phyloP scores from a whole-genome alignment of 768 basidiomycete species.

The Panaeolus cyanescens region DNA sequence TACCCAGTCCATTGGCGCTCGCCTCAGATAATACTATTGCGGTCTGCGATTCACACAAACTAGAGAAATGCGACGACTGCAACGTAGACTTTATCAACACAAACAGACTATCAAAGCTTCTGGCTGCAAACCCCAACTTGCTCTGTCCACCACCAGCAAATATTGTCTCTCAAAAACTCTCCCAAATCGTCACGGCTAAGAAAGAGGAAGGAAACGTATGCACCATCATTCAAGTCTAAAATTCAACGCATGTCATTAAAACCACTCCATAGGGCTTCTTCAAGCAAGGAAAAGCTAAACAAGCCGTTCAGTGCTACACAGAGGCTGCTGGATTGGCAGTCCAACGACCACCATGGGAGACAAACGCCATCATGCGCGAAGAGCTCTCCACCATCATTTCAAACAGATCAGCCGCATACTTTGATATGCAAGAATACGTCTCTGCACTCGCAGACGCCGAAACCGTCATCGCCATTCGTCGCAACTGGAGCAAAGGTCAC shows the following conservation, averaged over 20 bases:
- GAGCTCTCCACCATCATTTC: conserved; percentile 89
- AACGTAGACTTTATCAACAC: conserved; percentile 71
- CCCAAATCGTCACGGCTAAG: conserved; percentile 70
- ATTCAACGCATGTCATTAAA: conserved; percentile 21
- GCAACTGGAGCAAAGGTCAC: conserved; percentile 94
- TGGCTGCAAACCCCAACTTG: conserved; percentile 68
- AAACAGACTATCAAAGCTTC: conserved; percentile 75
- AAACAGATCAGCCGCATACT: conserved; percentile 89
- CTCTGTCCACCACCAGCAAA: conserved; percentile 83
- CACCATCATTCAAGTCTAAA: conserved; percentile 16
- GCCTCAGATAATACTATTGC: conserved; percentile 54
- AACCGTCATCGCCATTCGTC: conserved; percentile 79
- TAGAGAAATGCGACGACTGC: conserved; percentile 76
- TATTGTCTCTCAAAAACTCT: conserved; percentile 73
- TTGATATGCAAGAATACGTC: conserved; percentile 73
- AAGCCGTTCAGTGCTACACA: conserved; percentile 80
- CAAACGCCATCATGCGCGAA: conserved; percentile 79
- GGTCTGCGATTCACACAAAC: conserved; percentile 66
- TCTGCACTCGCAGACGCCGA: conserved; percentile 89
- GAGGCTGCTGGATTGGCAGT: conserved; percentile 75
- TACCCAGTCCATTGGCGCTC: conserved; percentile 56
- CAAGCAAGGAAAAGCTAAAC: conserved; percentile 67
- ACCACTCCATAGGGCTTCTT: conserved; percentile 60
- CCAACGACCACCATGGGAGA: conserved; percentile 89
- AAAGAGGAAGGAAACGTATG: conserved; percentile 97